Conservation (phyloP, 768 basidiomycete species). For the Psilocybe tampanensis region DNA sequence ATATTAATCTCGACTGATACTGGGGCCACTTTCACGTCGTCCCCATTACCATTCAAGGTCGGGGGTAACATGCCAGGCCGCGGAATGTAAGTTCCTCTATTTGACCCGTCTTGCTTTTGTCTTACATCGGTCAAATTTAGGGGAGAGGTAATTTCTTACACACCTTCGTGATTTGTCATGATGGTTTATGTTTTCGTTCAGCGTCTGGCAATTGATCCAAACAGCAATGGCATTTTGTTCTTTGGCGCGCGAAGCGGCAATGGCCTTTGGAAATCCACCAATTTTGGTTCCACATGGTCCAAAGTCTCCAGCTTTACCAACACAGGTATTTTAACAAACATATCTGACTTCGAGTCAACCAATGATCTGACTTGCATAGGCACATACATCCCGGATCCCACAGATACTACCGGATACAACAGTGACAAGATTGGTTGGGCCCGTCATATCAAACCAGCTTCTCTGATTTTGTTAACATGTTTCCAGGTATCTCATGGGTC, state of each 20-base stretch:
- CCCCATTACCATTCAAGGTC: conserved; percentile 62
- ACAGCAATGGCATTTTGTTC: conserved; percentile 60
- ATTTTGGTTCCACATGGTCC: conserved; percentile 60
- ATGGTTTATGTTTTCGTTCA: conserved; percentile 18
- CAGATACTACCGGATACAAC: conserved; percentile 50
- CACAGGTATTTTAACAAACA: conserved; percentile 46
- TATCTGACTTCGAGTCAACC: neutral
- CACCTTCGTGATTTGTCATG: neutral
- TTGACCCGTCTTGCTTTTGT: conserved; percentile 4
- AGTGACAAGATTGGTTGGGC: conserved; percentile 38
- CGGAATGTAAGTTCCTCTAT: conserved; percentile 49
- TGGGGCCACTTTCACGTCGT: conserved; percentile 55
- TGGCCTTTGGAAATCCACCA: conserved; percentile 67
- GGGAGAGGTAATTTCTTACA: conserved; percentile 46
- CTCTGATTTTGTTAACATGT: neutral
- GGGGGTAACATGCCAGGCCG: conserved; percentile 74
- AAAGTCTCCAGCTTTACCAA: conserved; percentile 62
- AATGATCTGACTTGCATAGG: conserved; percentile 31
- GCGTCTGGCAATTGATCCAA: conserved; percentile 66
- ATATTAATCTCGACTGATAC: conserved; percentile 63
- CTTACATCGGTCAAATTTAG: conserved; percentile 21
- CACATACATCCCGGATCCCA: conserved; percentile 53
- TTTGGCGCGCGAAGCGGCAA: conserved; percentile 68
- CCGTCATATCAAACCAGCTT: neutral
- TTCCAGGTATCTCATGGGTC: conserved; percentile 56